Evolutionary conservation across 2,329 filamentous ascomycete genomes (phyloP).

Genomic region (Aspergillus brunneoviolaceus): DNA sequence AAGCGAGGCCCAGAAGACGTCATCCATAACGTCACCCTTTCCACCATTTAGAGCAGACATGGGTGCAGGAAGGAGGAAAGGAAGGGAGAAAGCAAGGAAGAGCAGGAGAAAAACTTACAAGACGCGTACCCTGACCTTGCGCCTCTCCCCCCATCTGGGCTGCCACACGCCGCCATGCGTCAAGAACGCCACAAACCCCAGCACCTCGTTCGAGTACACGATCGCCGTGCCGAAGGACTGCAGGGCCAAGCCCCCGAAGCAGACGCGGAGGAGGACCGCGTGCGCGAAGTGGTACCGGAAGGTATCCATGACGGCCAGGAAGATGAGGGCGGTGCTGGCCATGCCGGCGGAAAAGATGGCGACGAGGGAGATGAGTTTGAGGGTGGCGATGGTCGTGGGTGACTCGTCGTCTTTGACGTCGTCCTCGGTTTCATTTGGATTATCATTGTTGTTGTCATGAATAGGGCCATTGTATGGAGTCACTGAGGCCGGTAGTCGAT

Average conservation of each 20-base stretch:
- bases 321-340: slow-evolving; percentile 17
- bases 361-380: slow-evolving; percentile 20
- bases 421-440: not conserved
- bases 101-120: slow-evolving; percentile 16
- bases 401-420: slow-evolving; percentile 3
- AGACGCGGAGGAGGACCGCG: slow-evolving; percentile 20
- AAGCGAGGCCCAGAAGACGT: too few relatives aligned
- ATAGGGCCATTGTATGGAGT: not conserved
- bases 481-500: not conserved
- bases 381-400: slow-evolving; percentile 14
- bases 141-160: slow-evolving; percentile 14
- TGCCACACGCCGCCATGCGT: slow-evolving; percentile 17
- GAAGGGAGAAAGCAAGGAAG: not conserved
- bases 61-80: not conserved
- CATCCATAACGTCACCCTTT: too few relatives aligned
- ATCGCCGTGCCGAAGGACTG: slow-evolving; percentile 22
- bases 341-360: slow-evolving; percentile 19
- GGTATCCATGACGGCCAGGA: slow-evolving; percentile 24
- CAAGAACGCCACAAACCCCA: slow-evolving; percentile 18
- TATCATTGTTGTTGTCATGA: not conserved
- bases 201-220: slow-evolving; percentile 24
- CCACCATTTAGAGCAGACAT: not conserved
- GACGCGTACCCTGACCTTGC: slow-evolving; percentile 16
- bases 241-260: slow-evolving; percentile 22
- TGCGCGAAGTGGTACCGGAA: slow-evolving; percentile 22